These are phyloP conservation scores for Blepharisma stoltei DNA, from an alignment of 73 alveolate species.

Conservation along the genomic window DNA sequence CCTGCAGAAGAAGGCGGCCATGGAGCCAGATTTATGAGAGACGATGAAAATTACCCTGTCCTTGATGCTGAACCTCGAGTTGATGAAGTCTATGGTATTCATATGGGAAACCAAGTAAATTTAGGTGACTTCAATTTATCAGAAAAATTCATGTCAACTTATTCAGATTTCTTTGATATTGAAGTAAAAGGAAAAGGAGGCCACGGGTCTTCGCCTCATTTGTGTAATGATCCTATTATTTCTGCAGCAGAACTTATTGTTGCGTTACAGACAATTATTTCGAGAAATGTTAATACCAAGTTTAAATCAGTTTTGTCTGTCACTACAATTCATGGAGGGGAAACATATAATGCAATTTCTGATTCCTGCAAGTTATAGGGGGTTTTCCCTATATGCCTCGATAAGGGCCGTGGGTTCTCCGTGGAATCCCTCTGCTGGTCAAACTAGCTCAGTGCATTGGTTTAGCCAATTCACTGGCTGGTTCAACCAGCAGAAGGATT, in stretches of 20 bases:
- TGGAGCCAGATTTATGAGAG: slow-evolving; percentile 59
- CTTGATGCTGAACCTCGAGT: slow-evolving; percentile 38
- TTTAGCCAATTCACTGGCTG: too few species aligned
- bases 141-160: slow-evolving; percentile 31
- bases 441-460: slow-evolving; percentile 2
- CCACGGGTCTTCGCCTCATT: slow-evolving; percentile 41
- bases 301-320: slow-evolving; percentile 35
- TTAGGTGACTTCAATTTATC: slow-evolving; percentile 25
- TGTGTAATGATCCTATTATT: slow-evolving; percentile 31
- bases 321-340: slow-evolving; percentile 36
- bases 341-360: slow-evolving; percentile 54
- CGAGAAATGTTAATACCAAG: slow-evolving; percentile 16
- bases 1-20: slow-evolving; percentile 77
- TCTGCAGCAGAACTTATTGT: slow-evolving; percentile 24
- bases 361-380: background rate
- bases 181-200: slow-evolving; percentile 47
- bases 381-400: too few species aligned
- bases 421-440: too few species aligned
- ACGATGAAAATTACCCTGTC: slow-evolving; percentile 35
- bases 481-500: too few species aligned
- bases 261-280: slow-evolving; percentile 18
- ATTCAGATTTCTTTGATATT: slow-evolving; percentile 30
- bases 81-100: slow-evolving; percentile 64
- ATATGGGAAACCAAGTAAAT: slow-evolving; percentile 36
- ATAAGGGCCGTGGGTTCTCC: too few species aligned